Evolutionary conservation across 129 eudicot genomes (phyloP).

Genomic region (carrot (Daucus carota)): DNA sequence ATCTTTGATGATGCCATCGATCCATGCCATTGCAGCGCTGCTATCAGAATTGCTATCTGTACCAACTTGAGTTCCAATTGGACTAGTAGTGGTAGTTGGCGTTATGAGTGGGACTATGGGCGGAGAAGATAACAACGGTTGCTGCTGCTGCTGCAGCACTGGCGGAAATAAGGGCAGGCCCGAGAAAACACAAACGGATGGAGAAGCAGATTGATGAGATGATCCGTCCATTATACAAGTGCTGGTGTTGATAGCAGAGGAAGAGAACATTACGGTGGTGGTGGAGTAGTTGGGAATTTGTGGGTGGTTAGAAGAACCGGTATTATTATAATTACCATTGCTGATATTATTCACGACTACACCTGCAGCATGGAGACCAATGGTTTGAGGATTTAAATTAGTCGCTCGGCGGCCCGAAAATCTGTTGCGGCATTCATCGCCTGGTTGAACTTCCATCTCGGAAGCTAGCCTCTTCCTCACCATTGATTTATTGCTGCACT

Average conservation of each 20-base stretch:
- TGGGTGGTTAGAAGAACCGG: constrained; percentile 2
- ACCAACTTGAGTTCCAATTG: constrained; percentile 22
- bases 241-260: constrained; percentile 23
- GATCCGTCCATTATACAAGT: not conserved
- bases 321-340: not conserved
- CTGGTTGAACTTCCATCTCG: constrained; percentile 74
- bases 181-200: constrained; percentile 71
- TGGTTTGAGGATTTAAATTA: not conserved
- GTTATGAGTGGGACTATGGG: too few species aligned
- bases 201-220: constrained; percentile 9
- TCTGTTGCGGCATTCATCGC: constrained; percentile 6
- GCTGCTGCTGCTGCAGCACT: constrained; percentile 10
- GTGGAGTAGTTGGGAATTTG: constrained; percentile 55
- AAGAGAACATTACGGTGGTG: constrained; percentile 23
- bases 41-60: not conserved
- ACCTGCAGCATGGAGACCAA: not conserved
- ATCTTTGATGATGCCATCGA: constrained; percentile 80
- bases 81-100: too few species aligned
- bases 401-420: constrained; percentile 21
- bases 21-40: constrained; percentile 51
- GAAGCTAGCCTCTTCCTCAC: constrained; percentile 78
- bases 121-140: too few species aligned
- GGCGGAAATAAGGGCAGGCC: constrained; percentile 82
- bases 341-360: not conserved
- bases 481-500: constrained; percentile 21